Percentiles rank a stretch among this genome's conserved stretches.
These are phyloP conservation scores for Ophiostoma triangulosporum DNA, from an alignment of 2,329 filamentous ascomycete species.

Conservation along the genomic window DNA sequence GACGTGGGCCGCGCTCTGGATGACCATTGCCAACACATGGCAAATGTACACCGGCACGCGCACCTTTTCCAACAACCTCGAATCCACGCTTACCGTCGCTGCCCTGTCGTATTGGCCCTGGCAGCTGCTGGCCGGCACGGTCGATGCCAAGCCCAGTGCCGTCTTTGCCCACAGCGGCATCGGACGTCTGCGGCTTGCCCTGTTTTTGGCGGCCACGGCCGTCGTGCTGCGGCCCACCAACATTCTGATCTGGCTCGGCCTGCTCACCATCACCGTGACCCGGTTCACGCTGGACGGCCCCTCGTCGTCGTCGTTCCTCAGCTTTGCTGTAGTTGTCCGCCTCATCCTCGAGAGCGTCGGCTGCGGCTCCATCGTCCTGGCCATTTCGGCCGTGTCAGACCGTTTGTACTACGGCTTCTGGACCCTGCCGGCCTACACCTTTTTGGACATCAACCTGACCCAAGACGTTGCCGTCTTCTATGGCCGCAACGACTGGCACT, in stretches of 20 bases:
- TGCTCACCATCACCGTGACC: conserved; percentile 36
- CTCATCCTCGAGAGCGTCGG: conserved; percentile 50
- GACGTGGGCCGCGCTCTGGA: conserved; percentile 56
- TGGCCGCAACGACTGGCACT: conserved; percentile 78
- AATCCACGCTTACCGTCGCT: conserved; percentile 71
- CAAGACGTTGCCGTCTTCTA: conserved; percentile 88
- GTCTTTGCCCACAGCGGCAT: conserved; percentile 12
- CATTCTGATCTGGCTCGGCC: conserved; percentile 63
- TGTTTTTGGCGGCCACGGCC: conserved; percentile 66
- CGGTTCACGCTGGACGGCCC: conserved; percentile 25
- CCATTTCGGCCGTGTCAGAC: conserved; percentile 54
- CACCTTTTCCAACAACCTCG: conserved; percentile 87
- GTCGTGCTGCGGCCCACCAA: conserved; percentile 86
- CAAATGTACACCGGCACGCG: conserved; percentile 92
- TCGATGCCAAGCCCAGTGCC: conserved; percentile 22
- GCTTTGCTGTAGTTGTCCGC: conserved; percentile 29
- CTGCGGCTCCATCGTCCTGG: conserved; percentile 49
- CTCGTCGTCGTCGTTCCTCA: conserved; percentile 28
- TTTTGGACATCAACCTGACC: conserved; percentile 80
- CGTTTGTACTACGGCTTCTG: conserved; percentile 69
- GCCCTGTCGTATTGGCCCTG: conserved; percentile 83
- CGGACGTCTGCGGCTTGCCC: conserved; percentile 38
- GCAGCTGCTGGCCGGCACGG: conserved; percentile 42
- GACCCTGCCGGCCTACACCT: conserved; percentile 80
- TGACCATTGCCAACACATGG: conserved; percentile 72